These are phyloP conservation scores for Neurospora sp. DNA, from an alignment of 495 filamentous ascomycete species.

Conservation along the genomic window DNA sequence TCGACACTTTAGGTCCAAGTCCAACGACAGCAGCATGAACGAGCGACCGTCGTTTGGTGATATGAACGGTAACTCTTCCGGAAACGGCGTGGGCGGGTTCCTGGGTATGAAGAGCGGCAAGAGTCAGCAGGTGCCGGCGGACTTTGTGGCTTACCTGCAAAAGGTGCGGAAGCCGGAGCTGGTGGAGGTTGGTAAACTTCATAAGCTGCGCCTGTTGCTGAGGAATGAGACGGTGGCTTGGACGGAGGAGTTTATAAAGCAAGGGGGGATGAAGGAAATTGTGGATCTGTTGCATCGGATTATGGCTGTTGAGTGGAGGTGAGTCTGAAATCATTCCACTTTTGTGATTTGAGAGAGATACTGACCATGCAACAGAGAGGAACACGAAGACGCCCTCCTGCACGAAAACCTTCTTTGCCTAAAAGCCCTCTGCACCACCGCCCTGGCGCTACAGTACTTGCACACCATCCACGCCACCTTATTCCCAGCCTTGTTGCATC, in stretches of 20 bases:
- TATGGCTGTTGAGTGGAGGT: conserved; percentile 95
- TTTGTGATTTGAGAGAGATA: neutral
- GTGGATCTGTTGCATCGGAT: conserved; percentile 77
- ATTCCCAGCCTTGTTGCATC: conserved; percentile 76
- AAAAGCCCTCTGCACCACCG: conserved; percentile 90
- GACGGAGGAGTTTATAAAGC: conserved; percentile 82
- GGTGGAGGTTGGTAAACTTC: conserved; percentile 85
- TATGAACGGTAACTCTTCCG: neutral
- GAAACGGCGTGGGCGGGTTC: neutral
- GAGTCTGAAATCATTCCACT: conserved; percentile 23
- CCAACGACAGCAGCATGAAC: conserved; percentile 38
- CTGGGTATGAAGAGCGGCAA: conserved; percentile 24
- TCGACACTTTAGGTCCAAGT: conserved; percentile 41
- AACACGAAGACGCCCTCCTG: conserved; percentile 87
- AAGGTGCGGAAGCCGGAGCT: conserved; percentile 68
- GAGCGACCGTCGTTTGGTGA: conserved; percentile 34
- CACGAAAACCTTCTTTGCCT: conserved; percentile 90
- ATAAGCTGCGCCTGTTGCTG: conserved; percentile 82
- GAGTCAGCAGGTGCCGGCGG: conserved; percentile 51
- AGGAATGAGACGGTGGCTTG: conserved; percentile 91
- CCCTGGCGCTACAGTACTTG: conserved; percentile 70
- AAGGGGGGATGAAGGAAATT: conserved; percentile 88
- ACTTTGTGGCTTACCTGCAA: conserved; percentile 72
- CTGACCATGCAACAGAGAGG: conserved; percentile 50
- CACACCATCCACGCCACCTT: conserved; percentile 65